These are phyloP conservation scores for Cyclotella kingstonii DNA, from an alignment of 108 stramenopile genomes.

Conservation along the genomic window DNA sequence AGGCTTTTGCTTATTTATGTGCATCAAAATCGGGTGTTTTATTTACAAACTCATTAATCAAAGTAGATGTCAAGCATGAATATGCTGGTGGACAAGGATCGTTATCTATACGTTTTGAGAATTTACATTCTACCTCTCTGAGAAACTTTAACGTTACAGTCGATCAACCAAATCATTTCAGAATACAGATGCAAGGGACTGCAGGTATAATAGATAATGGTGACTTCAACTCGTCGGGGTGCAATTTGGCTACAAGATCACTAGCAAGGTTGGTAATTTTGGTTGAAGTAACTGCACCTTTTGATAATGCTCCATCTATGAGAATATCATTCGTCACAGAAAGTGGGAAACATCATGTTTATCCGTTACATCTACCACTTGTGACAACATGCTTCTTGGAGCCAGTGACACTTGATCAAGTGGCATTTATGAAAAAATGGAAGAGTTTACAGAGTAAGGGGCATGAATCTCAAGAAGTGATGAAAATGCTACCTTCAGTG, in stretches of 20 bases:
- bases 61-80: constrained; percentile 88
- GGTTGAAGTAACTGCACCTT: constrained; percentile 88
- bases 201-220: constrained; percentile 75
- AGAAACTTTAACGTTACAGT: constrained; percentile 71
- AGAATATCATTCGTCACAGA: constrained; percentile 81
- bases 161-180: constrained; percentile 79
- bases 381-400: constrained; percentile 93
- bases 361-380: constrained; percentile 87
- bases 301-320: constrained; percentile 90
- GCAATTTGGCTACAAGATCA: constrained; percentile 77
- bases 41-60: constrained; percentile 83
- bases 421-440: constrained; percentile 89
- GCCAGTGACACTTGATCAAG: constrained; percentile 60
- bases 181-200: constrained; percentile 85
- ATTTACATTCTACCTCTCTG: constrained; percentile 66
- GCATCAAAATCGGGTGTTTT: constrained; percentile 83
- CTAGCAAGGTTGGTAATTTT: constrained; percentile 82
- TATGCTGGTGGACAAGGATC: constrained; percentile 89
- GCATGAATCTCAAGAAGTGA: constrained; percentile 89
- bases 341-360: constrained; percentile 75
- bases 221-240: constrained; percentile 62
- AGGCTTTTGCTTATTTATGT: constrained; percentile 88
- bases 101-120: constrained; percentile 88
- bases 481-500: constrained; percentile 75
- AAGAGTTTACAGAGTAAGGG: constrained; percentile 86